phyloP scores from a whole-genome alignment of 2,329 filamentous ascomycete species.

The Fusarium azukiicola region DNA sequence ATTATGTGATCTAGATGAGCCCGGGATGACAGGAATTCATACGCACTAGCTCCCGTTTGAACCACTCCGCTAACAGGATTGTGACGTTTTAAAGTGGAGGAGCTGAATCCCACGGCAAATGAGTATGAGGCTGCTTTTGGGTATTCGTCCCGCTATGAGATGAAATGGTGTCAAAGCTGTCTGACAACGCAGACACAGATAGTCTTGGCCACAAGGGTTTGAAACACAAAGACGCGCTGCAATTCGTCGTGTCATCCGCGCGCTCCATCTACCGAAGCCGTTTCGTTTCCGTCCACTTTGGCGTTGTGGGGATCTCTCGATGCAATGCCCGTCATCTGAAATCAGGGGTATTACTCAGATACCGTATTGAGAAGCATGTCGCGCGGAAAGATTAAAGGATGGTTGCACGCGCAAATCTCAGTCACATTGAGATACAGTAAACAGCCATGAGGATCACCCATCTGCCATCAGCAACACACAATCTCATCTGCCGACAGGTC shows the following conservation, averaged over 20 bases:
- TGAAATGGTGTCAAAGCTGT: no score
- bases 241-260: not conserved
- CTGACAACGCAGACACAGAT: not conserved
- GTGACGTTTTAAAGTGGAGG: no score
- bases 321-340: not conserved
- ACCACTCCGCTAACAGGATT: no score
- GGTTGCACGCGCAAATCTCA: not conserved
- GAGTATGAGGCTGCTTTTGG: not conserved
- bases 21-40: no score
- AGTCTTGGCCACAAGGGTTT: not conserved
- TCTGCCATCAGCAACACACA: not conserved
- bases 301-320: not conserved
- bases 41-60: no score
- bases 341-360: not conserved
- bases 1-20: not conserved
- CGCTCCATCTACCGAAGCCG: not conserved
- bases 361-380: not conserved
- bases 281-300: not conserved
- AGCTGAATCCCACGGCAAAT: no score
- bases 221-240: not conserved
- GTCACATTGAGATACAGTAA: not conserved
- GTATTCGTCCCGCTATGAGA: not conserved
- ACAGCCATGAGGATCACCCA: not conserved
- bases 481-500: not conserved
- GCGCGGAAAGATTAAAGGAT: not conserved